Conservation (phyloP, 2,329 filamentous ascomycete species). For the Fusarium paranaense region DNA sequence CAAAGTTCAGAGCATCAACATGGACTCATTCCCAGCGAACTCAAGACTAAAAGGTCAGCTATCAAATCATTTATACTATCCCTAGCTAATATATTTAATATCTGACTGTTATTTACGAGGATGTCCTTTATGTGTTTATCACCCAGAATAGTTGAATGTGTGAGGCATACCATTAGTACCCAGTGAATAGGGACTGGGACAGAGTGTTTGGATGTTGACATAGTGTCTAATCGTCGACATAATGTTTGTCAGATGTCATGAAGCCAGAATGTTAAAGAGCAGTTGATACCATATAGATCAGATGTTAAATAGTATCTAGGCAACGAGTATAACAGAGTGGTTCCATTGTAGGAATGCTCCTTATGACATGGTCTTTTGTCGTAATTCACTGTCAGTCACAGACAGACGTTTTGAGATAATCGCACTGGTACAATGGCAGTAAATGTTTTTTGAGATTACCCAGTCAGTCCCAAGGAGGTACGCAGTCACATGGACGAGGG, state of each 20-base stretch:
- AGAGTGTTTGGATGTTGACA: not conserved
- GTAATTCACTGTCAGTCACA: not conserved
- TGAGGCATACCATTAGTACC: not conserved
- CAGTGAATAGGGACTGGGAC: not conserved
- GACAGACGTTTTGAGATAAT: not conserved
- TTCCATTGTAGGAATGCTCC: not conserved
- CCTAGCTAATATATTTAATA: not conserved
- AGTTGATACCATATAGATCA: not conserved
- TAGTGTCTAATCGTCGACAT: not conserved
- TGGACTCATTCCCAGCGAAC: not conserved
- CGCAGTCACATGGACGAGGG: not conserved
- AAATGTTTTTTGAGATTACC: not conserved
- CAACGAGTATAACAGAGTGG: not conserved
- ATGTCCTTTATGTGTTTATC: not conserved
- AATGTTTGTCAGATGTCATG: not conserved
- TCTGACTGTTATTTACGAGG: not conserved
- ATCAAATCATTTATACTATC: fast-evolving
- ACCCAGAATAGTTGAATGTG: not conserved
- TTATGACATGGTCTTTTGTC: not conserved
- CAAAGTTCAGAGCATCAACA: not conserved
- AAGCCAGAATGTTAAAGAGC: not conserved
- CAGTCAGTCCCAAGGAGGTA: not conserved
- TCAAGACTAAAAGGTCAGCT: not conserved
- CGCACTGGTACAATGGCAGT: not conserved
- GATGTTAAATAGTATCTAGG: not conserved